Base-by-base conservation (phyloP, 2,329 filamentous ascomycete species). In the Trichoderma breve region DNA sequence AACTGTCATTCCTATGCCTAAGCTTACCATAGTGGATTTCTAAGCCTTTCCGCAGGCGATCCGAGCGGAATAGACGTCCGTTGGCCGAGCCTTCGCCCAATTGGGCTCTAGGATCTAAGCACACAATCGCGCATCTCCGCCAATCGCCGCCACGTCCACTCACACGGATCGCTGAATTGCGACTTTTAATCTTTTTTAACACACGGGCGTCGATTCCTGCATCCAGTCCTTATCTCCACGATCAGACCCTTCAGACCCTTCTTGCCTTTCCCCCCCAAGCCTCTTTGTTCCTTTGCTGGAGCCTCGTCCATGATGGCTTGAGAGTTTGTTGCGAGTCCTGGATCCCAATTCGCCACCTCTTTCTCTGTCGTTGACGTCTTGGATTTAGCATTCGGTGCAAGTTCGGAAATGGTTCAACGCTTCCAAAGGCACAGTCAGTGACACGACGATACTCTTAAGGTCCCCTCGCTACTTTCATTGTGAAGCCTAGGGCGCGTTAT, bases 41-140 rank as follows among this genome's bases (percentile, higher is more conserved):
- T 67, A 67, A 67, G 28, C 64, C 30, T 69, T 34, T 34, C 66
- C 60, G 68, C 51, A 57, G 24, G 14, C 68, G 32, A 57, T 58
- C 51, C 60, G 60, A 43, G 69, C 60, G 58, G 53, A 51, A 57
- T 64, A 70, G 34, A 34, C 30, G 60, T 58, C 70, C 63, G 62
- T 39, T 39, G 61, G 36, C 62, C 61, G 55, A 63, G 57, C 58
- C 51, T 55, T 53, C 53, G n/a, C 64, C 70, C 70, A 72, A 72
- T 72, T 68, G 63, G 58, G 32, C 21, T 57, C 28, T 55, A 72
- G 70, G 39, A 72, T 72, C 64, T 47, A 57, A 72, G 70, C 63
- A 68, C 70, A 72, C 70, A 72, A 72, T 57, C 18, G 36, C 21
- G 32, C 55, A 43, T 55, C 32, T 68, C 57, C 55, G 58, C 70